Evolutionary conservation across 2,329 filamentous ascomycete genomes (phyloP).

Genomic region (Fusarium haematococcum): DNA sequence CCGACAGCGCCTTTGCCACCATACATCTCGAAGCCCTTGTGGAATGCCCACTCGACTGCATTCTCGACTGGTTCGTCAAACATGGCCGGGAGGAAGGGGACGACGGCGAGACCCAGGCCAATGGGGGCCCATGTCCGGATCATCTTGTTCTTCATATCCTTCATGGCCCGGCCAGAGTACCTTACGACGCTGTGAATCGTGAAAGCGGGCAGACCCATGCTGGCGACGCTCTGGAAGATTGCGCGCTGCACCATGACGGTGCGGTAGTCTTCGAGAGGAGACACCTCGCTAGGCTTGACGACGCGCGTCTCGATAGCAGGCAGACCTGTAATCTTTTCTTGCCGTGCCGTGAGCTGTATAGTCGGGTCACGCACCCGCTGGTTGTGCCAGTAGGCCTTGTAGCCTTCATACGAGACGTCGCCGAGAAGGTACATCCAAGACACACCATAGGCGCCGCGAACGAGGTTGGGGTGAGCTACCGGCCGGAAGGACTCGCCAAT

Average conservation of each 20-base stretch:
- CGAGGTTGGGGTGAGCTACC: constrained; percentile 85
- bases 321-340: constrained; percentile 63
- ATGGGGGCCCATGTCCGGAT: constrained; percentile 91
- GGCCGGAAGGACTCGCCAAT: constrained; percentile 97
- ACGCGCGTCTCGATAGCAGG: constrained; percentile 47
- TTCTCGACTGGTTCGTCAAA: constrained; percentile 95
- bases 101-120: constrained; percentile 80
- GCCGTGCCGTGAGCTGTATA: constrained; percentile 63
- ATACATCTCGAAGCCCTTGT: constrained; percentile 80
- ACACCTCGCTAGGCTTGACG: constrained; percentile 57
- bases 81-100: constrained; percentile 84
- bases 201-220: constrained; percentile 93
- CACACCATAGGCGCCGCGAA: constrained; percentile 86
- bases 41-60: constrained; percentile 90
- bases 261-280: constrained; percentile 88
- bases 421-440: constrained; percentile 94
- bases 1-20: constrained; percentile 73
- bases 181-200: constrained; percentile 94
- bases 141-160: constrained; percentile 79
- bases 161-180: constrained; percentile 89
- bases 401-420: constrained; percentile 92
- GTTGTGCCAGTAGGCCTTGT: constrained; percentile 93
- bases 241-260: constrained; percentile 92
- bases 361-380: constrained; percentile 79
- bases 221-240: constrained; percentile 90